phyloP scores from a whole-genome alignment of 257 asterid genomes.

The Penstemon newberryi region DNA sequence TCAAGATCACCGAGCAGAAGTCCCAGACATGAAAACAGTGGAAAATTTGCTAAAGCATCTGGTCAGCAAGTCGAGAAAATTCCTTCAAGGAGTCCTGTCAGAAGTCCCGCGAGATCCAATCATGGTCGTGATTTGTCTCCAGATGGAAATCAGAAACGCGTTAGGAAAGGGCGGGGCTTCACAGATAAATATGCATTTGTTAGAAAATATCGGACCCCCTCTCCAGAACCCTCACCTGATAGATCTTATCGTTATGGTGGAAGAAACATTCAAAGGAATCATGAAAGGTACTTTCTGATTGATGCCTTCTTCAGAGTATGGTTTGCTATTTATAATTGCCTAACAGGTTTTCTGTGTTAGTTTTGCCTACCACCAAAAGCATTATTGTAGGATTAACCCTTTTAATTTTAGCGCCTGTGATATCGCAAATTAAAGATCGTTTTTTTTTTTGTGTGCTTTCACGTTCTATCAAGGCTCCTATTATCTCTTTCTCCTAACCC shows the following conservation, averaged over 20 bases:
- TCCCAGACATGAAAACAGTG: conserved; percentile 34
- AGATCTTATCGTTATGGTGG: conserved; percentile 71
- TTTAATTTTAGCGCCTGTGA: not conserved
- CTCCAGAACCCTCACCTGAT: conserved; percentile 73
- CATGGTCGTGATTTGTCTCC: conserved; percentile 58
- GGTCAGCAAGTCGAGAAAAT: conserved; percentile 38
- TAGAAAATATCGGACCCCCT: conserved; percentile 93
- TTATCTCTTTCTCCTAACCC: no score
- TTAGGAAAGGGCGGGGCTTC: conserved; percentile 96
- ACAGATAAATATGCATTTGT: conserved; percentile 79
- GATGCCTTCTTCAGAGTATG: not conserved
- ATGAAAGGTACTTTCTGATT: conserved; percentile 57
- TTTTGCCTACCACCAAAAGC: not conserved
- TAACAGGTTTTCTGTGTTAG: not conserved
- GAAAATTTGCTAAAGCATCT: conserved; percentile 32
- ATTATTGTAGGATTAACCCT: not conserved
- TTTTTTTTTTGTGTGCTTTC: no score
- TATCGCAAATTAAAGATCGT: not conserved
- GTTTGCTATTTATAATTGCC: conserved; percentile 17
- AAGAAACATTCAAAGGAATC: conserved; percentile 64
- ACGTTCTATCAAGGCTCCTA: no score
- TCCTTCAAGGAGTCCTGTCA: conserved; percentile 43
- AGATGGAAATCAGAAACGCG: conserved; percentile 74
- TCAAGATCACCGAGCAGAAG: conserved; percentile 46
- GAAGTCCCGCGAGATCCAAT: conserved; percentile 37